phyloP scores from a whole-genome alignment of 805 yeast species.

The Hanseniaspora mollemarum region DNA sequence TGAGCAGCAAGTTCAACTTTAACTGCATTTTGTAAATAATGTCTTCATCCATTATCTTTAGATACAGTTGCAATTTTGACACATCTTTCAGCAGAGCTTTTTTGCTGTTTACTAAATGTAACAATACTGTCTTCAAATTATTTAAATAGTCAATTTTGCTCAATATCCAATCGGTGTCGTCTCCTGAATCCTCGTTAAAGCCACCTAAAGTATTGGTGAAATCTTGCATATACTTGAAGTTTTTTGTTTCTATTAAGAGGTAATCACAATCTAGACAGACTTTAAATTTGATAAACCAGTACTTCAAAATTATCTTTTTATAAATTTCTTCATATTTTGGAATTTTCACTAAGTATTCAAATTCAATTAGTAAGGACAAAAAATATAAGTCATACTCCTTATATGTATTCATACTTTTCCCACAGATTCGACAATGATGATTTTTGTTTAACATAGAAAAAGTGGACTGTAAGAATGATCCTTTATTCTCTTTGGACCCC shows the following conservation, averaged over 20 bases:
- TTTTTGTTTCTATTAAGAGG: neutral
- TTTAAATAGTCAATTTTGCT: slow-evolving; percentile 9
- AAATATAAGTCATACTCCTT: slow-evolving; percentile 10
- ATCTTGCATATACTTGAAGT: neutral
- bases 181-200: slow-evolving; percentile 6
- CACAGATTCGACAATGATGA: slow-evolving; percentile 13
- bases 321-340: neutral
- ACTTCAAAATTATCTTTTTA: slow-evolving; percentile 1
- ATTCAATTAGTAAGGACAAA: slow-evolving; percentile 4
- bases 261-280: slow-evolving; percentile 9
- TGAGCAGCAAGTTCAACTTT: neutral
- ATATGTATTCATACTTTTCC: neutral
- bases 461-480: neutral
- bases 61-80: neutral
- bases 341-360: slow-evolving; percentile 6
- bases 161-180: slow-evolving; percentile 12
- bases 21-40: neutral
- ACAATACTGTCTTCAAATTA: slow-evolving; percentile 2
- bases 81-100: neutral
- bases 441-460: neutral
- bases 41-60: slow-evolving; percentile 10
- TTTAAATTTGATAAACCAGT: slow-evolving; percentile 12
- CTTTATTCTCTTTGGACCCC: neutral
- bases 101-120: neutral
- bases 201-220: neutral